Percentiles rank a stretch among this genome's conserved stretches.
Evolutionary conservation across 345 rosid species (phyloP).

Genomic region (Eucalyptus sp.): DNA sequence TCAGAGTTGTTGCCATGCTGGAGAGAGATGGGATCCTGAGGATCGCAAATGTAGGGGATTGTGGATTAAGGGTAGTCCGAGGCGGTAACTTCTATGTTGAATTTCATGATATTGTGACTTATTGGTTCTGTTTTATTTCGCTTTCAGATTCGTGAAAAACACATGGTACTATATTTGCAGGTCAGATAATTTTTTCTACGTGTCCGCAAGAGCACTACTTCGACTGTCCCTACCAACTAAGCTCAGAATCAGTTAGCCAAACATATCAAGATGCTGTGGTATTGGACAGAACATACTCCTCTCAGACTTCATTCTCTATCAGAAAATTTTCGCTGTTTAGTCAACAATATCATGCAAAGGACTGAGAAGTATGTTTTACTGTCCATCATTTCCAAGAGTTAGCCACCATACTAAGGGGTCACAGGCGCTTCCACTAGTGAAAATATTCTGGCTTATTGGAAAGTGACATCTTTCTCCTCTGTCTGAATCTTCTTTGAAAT

Average conservation of each 20-base stretch:
- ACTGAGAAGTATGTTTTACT: not conserved
- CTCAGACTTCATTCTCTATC: not conserved
- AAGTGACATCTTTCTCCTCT: not conserved
- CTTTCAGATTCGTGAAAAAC: not conserved
- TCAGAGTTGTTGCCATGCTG: constrained; percentile 68
- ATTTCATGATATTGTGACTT: not conserved
- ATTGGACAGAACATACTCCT: not conserved
- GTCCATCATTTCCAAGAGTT: not conserved
- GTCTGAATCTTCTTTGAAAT: not conserved
- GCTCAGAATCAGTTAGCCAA: constrained; percentile 69
- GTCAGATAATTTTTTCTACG: constrained; percentile 50
- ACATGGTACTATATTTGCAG: constrained; percentile 18
- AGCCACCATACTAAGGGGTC: not conserved
- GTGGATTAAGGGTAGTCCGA: constrained; percentile 74
- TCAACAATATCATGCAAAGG: not conserved
- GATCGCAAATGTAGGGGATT: constrained; percentile 76
- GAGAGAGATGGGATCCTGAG: constrained; percentile 58
- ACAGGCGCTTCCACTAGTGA: not conserved
- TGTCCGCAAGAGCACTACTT: constrained; percentile 83
- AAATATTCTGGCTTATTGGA: not conserved
- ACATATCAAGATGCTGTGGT: constrained; percentile 85
- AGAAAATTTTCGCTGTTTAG: not conserved
- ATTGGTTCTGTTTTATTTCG: not conserved
- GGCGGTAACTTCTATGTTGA: constrained; percentile 23
- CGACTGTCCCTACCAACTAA: constrained; percentile 83